phyloP scores from a whole-genome alignment of 805 yeast species.

The Candida xyloterini region DNA sequence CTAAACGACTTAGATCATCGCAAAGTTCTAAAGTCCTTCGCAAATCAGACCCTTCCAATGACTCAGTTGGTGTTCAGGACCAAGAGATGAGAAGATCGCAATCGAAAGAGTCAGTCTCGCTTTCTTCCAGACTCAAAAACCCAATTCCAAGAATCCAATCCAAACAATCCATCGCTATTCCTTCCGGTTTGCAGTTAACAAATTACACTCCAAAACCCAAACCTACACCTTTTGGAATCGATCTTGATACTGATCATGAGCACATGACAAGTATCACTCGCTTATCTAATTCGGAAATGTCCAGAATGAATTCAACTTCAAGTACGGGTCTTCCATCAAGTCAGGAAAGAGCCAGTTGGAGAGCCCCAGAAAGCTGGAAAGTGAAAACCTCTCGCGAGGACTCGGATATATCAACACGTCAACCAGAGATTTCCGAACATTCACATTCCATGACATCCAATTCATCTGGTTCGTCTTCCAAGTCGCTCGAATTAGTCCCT shows the following conservation, averaged over 20 bases:
- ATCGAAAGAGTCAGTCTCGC: not conserved
- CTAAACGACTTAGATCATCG: conserved; percentile 2
- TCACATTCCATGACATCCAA: conserved; percentile 16
- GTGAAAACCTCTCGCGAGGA: conserved; percentile 36
- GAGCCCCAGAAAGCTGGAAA: conserved; percentile 63
- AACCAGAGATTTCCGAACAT: conserved; percentile 14
- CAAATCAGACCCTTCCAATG: conserved; percentile 9
- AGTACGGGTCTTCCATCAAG: conserved; percentile 14
- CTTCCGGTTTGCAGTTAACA: conserved; percentile 8
- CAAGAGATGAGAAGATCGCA: not conserved
- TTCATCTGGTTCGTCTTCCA: conserved; percentile 11
- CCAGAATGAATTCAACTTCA: conserved; percentile 24
- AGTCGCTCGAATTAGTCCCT: conserved; percentile 14
- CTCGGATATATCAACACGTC: not conserved
- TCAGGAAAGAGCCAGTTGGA: conserved; percentile 36
- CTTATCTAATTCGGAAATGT: conserved; percentile 17
- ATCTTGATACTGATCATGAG: conserved; percentile 24
- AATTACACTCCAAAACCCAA: not conserved
- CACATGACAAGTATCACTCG: conserved; percentile 22
- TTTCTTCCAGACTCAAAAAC: not conserved
- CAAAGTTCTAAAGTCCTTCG: conserved; percentile 8
- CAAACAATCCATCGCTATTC: conserved; percentile 6
- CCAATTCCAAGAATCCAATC: not conserved
- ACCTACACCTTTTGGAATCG: conserved; percentile 20
- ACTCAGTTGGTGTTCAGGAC: not conserved